Percentiles rank a stretch among this genome's conserved stretches.
Conservation (phyloP, 2,329 filamentous ascomycete species). For the Torrubiellomyces zombiae region DNA sequence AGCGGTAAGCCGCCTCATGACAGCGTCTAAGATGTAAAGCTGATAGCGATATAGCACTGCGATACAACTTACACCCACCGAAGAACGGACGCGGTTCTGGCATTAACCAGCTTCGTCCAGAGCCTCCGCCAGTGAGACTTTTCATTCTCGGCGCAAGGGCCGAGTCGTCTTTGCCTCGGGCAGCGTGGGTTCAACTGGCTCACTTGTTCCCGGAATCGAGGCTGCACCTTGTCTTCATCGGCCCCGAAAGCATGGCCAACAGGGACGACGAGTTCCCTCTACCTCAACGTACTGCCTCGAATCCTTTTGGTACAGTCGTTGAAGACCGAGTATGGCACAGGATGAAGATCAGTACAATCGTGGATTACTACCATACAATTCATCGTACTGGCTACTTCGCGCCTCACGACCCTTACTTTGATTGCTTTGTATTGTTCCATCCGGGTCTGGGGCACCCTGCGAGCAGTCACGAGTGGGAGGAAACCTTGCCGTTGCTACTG, state of each 20-base stretch:
- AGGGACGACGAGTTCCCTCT: slow-evolving; percentile 86
- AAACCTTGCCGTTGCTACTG: slow-evolving; percentile 74
- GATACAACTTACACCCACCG: slow-evolving; percentile 86
- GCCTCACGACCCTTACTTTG: slow-evolving; percentile 95
- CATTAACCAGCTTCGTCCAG: slow-evolving; percentile 65
- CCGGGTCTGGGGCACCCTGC: slow-evolving; percentile 90
- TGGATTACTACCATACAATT: slow-evolving; percentile 95
- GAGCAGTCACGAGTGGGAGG: slow-evolving; percentile 82
- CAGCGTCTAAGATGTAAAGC: no score
- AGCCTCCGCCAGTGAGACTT: slow-evolving; percentile 74
- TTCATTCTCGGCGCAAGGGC: slow-evolving; percentile 91
- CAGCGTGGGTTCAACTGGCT: slow-evolving; percentile 87
- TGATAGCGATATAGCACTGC: slow-evolving; percentile 51
- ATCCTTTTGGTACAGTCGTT: slow-evolving; percentile 86
- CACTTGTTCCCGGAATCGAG: slow-evolving; percentile 86
- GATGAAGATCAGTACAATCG: slow-evolving; percentile 94
- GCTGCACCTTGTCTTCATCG: slow-evolving; percentile 86
- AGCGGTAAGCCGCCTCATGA: slow-evolving; percentile 75
- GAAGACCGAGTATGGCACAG: slow-evolving; percentile 78
- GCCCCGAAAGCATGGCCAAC: slow-evolving; percentile 89
- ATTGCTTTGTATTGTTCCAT: slow-evolving; percentile 94
- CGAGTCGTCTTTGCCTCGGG: slow-evolving; percentile 88
- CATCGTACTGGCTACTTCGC: slow-evolving; percentile 82
- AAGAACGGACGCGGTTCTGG: slow-evolving; percentile 55
- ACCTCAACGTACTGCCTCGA: slow-evolving; percentile 65